Evolutionary conservation across 257 asterid genomes (phyloP), one percentile per base, ranked within the genome.

Genomic region (Przewalskia tangutica): DNA sequence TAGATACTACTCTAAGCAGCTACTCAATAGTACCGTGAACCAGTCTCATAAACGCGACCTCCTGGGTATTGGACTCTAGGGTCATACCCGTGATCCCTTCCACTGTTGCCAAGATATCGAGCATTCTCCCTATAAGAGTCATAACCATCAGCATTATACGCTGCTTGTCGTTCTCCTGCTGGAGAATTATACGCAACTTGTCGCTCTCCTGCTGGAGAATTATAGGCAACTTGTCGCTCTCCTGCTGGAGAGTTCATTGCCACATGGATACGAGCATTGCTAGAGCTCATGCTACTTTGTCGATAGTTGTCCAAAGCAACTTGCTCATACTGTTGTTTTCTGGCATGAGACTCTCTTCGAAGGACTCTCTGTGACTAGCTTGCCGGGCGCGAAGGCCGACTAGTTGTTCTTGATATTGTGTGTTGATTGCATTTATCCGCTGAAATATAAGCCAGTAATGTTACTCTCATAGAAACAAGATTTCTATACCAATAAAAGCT

Each of bases 281-380:
- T 81, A 44, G 81, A 88, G 77, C 86, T 85, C 34, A 78, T 83
- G 78, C 84, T 84, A 38, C 87, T 83, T 54, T 85, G 82, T 59
- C 92, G 91, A 85, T 89, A 87, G 65, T 86, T 89, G 48, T 89
- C 93, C 81, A 82, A 77, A n/a, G 89, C 84, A 71, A 89, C 86
- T 87, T 89, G 93, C 86, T 92, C 92, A 86, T 89, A 91, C 46
- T 87, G 93, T 83, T 89, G 92, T 48, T 85, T 89, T 85, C 96
- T 90, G 51, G 89, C 88, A 51, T 89, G 95, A 70, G 93, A 93
- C 88, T 93, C 97, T 83, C 88, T 88, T 20, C 88, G 84, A 17
- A 91, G 91, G 82, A 90, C 81, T 81, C 97, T 85, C 93, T 89
- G 81, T 85, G 89, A 84, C 73, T 87, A 55, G 91, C 90, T 81